Evolutionary conservation across 345 rosid species (phyloP), one percentile per base, ranked within the genome.

Genomic region (Raphanus sativus): DNA sequence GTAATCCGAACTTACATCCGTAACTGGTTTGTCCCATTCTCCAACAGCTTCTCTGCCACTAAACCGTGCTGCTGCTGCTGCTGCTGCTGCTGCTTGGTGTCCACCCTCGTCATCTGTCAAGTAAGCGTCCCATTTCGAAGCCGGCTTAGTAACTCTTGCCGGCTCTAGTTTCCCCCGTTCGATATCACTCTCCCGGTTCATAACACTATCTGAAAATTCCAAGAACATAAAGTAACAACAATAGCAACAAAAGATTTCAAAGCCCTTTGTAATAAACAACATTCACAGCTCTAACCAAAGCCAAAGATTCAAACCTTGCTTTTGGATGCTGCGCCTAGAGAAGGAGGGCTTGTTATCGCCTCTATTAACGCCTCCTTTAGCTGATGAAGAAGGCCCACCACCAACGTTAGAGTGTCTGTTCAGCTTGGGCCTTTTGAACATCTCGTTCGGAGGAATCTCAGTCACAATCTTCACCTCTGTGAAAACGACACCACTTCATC

Each of bases 341-440:
- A 81, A 84, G 38, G 38, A 65, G 16, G 90, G 86, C 38, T 71
- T 36, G 38, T 40, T 56, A 48, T 70, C 38, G 12, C 59, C 52
- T 33, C 38, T 65, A 9, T 56, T n/a, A 4, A 26, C 29, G 8
- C 36, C 28, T 11, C 45, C 38, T 12, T 26, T 38, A 8, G 5
- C 34, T 5, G 62, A 30, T 16, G 71, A 75, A 4, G 67, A 2
- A 21, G 21, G 21, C 21, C 21, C 21, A 2, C 5, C 58, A 10
- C 4, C 42, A n/a, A n/a, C n/a, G n/a, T n/a, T n/a, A n/a, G n/a
- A n/a, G n/a, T n/a, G n/a, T n/a, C n/a, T n/a, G 32, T 30, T 87
- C 66, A 86, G 73, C 79, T 83, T 89, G n/a, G 89, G 81, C 56
- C 69, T 93, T 76, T 91, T 88, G 58, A 86, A 83, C 85, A 77